phyloP scores from a whole-genome alignment of 176 grass and related monocot genomes.

The Themeda triandra region DNA sequence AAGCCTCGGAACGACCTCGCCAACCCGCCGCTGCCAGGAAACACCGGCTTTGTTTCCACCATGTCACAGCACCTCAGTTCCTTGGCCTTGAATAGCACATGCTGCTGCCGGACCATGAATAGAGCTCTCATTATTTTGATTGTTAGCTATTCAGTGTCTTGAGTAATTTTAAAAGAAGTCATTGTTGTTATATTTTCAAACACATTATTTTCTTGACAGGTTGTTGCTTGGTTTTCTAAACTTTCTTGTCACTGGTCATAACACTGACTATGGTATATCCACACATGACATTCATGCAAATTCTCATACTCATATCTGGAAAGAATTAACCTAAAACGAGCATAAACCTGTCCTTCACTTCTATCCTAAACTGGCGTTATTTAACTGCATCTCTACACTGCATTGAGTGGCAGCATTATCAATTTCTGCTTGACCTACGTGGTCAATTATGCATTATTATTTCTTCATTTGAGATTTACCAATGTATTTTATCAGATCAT shows the following conservation, averaged over 20 bases:
- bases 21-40: too few species aligned
- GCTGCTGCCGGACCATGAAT: too few species aligned
- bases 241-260: not conserved
- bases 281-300: not conserved
- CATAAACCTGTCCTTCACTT: not conserved
- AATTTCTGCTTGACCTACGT: not conserved
- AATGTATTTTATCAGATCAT: not conserved
- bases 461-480: not conserved
- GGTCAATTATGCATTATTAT: not conserved
- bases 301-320: not conserved
- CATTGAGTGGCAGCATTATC: not conserved
- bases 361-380: not conserved
- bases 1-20: too few species aligned
- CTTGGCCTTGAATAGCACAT: too few species aligned
- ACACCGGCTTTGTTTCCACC: too few species aligned
- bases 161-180: too few species aligned
- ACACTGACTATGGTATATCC: not conserved
- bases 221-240: not conserved
- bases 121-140: too few species aligned
- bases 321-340: not conserved
- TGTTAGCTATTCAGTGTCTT: too few species aligned
- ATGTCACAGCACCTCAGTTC: too few species aligned
- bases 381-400: not conserved
- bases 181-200: too few species aligned
- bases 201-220: not conserved